phyloP scores from a whole-genome alignment of 2,329 filamentous ascomycete species.

The Metarhizium robertsii region DNA sequence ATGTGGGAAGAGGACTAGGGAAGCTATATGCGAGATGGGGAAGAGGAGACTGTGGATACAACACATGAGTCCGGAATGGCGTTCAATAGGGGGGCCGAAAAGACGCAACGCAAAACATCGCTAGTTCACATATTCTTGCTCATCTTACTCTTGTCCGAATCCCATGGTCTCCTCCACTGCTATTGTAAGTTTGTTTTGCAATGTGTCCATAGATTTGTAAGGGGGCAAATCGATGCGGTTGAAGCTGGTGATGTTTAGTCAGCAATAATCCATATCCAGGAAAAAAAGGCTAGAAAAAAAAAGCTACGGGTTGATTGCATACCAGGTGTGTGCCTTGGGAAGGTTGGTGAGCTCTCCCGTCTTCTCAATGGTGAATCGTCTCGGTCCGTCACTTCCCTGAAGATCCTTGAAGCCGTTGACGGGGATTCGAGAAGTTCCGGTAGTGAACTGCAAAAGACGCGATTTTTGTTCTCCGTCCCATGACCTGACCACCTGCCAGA shows the following conservation, averaged over 20 bases:
- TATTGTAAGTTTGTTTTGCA: conserved; percentile 87
- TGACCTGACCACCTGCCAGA: conserved; percentile 94
- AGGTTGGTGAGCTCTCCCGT: conserved; percentile 83
- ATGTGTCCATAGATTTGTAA: conserved; percentile 78
- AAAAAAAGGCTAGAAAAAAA: not conserved
- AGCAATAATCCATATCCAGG: not conserved
- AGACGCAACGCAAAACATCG: conserved; percentile 1
- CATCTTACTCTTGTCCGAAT: conserved; percentile 83
- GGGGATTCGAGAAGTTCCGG: conserved; percentile 92
- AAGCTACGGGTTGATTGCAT: conserved; percentile 28
- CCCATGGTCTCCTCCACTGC: conserved; percentile 98
- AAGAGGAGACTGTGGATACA: not conserved
- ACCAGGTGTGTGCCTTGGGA: conserved; percentile 98
- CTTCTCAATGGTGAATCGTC: conserved; percentile 97
- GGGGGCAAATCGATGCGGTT: conserved; percentile 92
- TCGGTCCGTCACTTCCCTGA: conserved; percentile 89
- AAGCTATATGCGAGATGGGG: not conserved
- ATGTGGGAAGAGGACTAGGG: not conserved
- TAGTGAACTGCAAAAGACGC: conserved; percentile 90
- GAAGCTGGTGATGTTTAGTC: conserved; percentile 52
- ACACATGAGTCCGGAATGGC: not conserved
- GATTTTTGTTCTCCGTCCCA: conserved; percentile 99
- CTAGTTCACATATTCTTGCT: conserved; percentile 1
- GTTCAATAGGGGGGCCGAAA: not conserved
- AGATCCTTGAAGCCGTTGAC: conserved; percentile 99